These are phyloP conservation scores for Kickxella alabastrina DNA, from an alignment of 192 early-diverging fungal genomes.

Conservation along the genomic window DNA sequence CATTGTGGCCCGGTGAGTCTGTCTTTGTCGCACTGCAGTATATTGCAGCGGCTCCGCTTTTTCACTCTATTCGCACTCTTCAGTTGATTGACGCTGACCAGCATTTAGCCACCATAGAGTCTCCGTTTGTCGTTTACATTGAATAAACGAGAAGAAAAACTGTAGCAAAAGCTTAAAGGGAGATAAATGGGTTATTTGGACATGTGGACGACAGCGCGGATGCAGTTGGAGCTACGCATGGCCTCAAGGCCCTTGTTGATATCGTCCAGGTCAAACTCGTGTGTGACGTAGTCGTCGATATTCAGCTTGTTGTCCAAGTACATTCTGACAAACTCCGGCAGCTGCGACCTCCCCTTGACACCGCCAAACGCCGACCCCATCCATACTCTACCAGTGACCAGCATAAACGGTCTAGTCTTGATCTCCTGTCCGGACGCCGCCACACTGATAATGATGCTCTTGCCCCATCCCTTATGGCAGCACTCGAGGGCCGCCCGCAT, in stretches of 20 bases:
- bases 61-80: constrained; percentile 24
- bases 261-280: constrained; percentile 72
- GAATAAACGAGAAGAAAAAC: constrained; percentile 4
- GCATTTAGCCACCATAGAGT: constrained; percentile 21
- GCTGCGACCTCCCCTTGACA: constrained; percentile 88
- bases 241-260: constrained; percentile 92
- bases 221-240: constrained; percentile 76
- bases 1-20: constrained; percentile 35
- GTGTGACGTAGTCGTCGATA: constrained; percentile 89
- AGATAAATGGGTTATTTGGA: not conserved
- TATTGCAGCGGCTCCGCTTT: constrained; percentile 39
- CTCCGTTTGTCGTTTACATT: constrained; percentile 44
- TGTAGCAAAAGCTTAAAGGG: not conserved
- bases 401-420: constrained; percentile 90
- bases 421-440: constrained; percentile 92
- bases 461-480: constrained; percentile 91
- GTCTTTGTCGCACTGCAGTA: constrained; percentile 24
- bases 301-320: constrained; percentile 82
- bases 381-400: constrained; percentile 95
- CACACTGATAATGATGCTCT: constrained; percentile 86
- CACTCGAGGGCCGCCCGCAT: constrained; percentile 96
- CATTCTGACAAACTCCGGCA: constrained; percentile 82
- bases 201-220: constrained; percentile 48
- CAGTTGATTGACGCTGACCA: constrained; percentile 27
- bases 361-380: constrained; percentile 96